Evolutionary conservation across 352 stramenopile genomes (phyloP).

Genomic region (Phytophthora pisi): DNA sequence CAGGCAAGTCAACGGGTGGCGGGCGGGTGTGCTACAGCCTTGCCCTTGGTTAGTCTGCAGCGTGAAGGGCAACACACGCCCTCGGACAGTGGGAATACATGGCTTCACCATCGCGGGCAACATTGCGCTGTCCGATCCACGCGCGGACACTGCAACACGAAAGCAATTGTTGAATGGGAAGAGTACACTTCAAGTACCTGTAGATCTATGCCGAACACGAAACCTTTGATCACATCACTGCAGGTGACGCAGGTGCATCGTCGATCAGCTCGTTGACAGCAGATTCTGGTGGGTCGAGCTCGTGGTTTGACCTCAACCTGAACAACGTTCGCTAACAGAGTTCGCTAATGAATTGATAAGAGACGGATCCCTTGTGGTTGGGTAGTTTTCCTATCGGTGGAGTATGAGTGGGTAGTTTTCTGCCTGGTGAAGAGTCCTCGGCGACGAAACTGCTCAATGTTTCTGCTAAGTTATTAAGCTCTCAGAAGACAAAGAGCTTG

Average conservation of each 20-base stretch:
- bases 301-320: background rate
- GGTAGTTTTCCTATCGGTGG: too few species aligned
- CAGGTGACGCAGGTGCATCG: too few species aligned
- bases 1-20: slow-evolving; percentile 14
- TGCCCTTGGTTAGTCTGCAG: too few species aligned
- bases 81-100: slow-evolving; percentile 17
- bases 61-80: background rate
- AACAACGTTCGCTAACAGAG: background rate
- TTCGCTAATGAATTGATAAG: too few species aligned
- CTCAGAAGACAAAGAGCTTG: too few species aligned
- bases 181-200: slow-evolving; percentile 4
- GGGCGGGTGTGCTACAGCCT: background rate
- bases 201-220: slow-evolving; percentile 6
- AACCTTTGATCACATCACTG: slow-evolving; percentile 3
- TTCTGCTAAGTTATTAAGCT: background rate
- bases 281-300: background rate
- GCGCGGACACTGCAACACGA: background rate
- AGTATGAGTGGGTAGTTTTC: slow-evolving; percentile 11
- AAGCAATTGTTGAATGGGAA: slow-evolving; percentile 29
- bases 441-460: slow-evolving; percentile 18
- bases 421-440: slow-evolving; percentile 17
- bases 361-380: background rate
- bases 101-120: slow-evolving; percentile 19
- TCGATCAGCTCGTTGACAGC: too few species aligned
- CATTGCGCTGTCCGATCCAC: slow-evolving; percentile 13